Base-by-base conservation (phyloP, 306 rosid genomes). In the Inga leiocalycina region DNA sequence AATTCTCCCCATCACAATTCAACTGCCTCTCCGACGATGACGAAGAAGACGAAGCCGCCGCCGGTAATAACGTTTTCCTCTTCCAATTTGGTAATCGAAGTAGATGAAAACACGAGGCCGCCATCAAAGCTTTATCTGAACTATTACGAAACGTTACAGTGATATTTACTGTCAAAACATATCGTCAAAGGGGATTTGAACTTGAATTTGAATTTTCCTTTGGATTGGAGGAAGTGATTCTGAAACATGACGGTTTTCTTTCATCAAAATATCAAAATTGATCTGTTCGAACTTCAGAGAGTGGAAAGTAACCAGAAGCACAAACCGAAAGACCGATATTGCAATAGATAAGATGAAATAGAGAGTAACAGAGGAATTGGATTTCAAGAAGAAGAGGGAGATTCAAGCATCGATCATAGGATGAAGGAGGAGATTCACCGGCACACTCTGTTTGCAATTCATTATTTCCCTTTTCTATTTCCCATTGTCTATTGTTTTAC, bases 221-320 rank as follows among this genome's bases (percentile, higher is more conserved):
- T 83, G 71, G 91, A 92, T 82, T 5, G 90, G 87, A 89, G 88
- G 82, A 90, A 90, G 89, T 84, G 94, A 85, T 87, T 93, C 72
- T 72, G 80, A 85, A 87, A 90, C 96, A 93, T 87, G 94, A 80
- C 80, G 79, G 61, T 79, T 85, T 82, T 88, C 91, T 84, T 81
- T 85, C 92, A 86, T 88, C 84, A 85, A 87, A 68, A n/a, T 76
- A 65, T 71, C 37, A 82, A 77, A 81, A 57, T 66, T 30, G 48
- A 80, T 37, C 77, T 87, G 89, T 84, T 71, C 77, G 4, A 13
- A 13, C 54, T 48, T 48, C 54, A 86, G 85, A 13, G 76, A 77
- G 77, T 87, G 85, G 83, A 82, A 86, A 80, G 46, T 62, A 59
- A 27, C 43, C 32, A 71, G 67, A 59, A 70, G 70, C 52, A 27